Percentiles rank a stretch among this genome's conserved stretches.
Conservation (phyloP, 345 rosid genomes). For the Brassica juncea region DNA sequence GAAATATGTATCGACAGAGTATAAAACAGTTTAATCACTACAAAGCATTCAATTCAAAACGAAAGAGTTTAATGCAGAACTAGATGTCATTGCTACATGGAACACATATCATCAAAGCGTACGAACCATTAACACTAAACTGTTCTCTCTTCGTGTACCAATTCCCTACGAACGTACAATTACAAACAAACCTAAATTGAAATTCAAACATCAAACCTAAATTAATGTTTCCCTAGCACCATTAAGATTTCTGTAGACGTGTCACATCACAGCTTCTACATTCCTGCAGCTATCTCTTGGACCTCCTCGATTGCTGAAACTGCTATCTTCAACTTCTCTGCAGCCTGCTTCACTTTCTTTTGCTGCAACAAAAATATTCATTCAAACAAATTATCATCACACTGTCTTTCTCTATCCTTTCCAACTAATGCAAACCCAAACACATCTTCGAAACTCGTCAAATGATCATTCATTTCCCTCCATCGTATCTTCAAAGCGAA, state of each 20-base stretch:
- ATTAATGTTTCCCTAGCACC: constrained; percentile 19
- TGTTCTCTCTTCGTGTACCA: not conserved
- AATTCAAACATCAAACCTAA: constrained; percentile 21
- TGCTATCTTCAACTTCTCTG: constrained; percentile 33
- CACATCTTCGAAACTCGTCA: not conserved
- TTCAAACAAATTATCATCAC: not conserved
- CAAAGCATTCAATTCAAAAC: not conserved
- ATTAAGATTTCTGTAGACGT: not conserved
- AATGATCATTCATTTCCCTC: not conserved
- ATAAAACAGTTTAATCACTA: not conserved
- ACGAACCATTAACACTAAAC: constrained; percentile 19
- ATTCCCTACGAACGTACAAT: constrained; percentile 27
- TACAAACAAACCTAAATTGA: constrained; percentile 6
- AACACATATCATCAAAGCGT: constrained; percentile 2
- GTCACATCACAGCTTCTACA: constrained; percentile 23
- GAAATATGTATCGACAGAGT: not conserved
- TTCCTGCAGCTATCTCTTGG: constrained; percentile 10
- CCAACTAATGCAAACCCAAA: not conserved
- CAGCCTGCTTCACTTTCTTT: constrained; percentile 39
- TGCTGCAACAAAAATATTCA: constrained; percentile 25
- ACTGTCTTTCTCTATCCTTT: not conserved
- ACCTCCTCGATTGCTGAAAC: constrained; percentile 26
- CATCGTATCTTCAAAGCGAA: not conserved
- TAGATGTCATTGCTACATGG: not conserved
- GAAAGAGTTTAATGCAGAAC: not conserved